Evolutionary conservation across 1,284 basidiomycete genomes (phyloP).

Genomic region (Mycena citricolor): DNA sequence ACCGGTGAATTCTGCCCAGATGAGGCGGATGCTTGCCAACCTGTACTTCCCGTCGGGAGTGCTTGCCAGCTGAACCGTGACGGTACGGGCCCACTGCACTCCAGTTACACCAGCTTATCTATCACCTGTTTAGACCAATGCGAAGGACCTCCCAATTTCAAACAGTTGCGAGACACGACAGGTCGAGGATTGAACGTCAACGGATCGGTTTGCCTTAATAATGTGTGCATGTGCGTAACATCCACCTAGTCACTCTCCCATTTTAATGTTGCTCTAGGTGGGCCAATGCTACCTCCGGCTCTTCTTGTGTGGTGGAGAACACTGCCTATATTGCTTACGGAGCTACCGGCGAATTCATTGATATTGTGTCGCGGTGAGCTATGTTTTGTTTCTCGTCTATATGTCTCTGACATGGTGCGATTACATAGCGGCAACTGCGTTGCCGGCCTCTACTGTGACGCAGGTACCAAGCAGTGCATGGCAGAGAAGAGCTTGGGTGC

Average conservation of each 20-base stretch:
- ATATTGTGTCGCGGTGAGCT: constrained; percentile 75
- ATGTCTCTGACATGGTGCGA: not conserved
- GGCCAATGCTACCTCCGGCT: constrained; percentile 69
- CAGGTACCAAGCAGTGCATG: constrained; percentile 57
- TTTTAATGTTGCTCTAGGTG: constrained; percentile 45
- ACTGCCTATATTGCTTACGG: constrained; percentile 74
- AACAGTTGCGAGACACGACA: constrained; percentile 57
- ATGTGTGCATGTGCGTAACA: constrained; percentile 71
- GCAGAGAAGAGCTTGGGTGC: constrained; percentile 54
- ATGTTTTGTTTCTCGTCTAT: constrained; percentile 2
- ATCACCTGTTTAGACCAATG: constrained; percentile 66
- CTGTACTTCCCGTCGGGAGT: constrained; percentile 58
- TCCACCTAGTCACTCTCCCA: not conserved
- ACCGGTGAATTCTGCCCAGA: constrained; percentile 79
- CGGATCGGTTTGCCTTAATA: constrained; percentile 81
- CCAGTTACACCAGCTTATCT: not conserved
- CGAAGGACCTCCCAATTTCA: constrained; percentile 60
- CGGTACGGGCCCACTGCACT: constrained; percentile 48
- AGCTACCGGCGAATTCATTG: constrained; percentile 57
- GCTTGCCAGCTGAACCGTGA: constrained; percentile 86
- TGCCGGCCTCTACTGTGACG: constrained; percentile 74
- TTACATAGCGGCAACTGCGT: constrained; percentile 61
- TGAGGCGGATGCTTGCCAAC: constrained; percentile 73
- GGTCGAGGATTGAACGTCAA: constrained; percentile 72
- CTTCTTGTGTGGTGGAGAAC: constrained; percentile 74